Base-by-base conservation (phyloP, 2,329 filamentous ascomycete species). In the Aspergillus caelatus region DNA sequence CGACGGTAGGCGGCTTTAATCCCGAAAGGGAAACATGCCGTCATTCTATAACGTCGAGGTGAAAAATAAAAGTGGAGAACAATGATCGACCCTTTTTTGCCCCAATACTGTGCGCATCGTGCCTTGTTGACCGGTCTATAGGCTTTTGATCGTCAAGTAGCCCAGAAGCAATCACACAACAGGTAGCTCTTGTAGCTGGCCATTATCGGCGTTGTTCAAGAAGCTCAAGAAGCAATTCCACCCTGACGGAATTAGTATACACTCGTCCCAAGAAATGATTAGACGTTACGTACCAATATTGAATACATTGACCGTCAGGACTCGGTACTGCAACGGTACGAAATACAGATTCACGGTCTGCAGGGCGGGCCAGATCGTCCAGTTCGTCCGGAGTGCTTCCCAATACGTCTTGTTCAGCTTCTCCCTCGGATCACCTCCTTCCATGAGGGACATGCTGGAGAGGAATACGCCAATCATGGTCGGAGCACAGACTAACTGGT, bases 211-310 rank as follows among this genome's bases (percentile, higher is more conserved):
- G 53, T 55, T 67, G 56, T 65, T 67, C 21, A 66, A 36, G 14
- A 66, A 60, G 36, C 66, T 67, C 62, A 68, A 46, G 39, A 68
- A 68, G 52, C 66, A 68, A 61, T 67, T 68, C 64, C 66, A 68
- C 2, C 66, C 66, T 67, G 34, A 7, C 16, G 0, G 28, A 0
- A 28, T 62, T 34, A 64, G 62, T 28, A 48, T 9, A 23, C 21
- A n/a, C 30, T 11, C 4, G n/a, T 9, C n/a, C 34, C 32, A 5
- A 3, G 16, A 6, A 16, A 16, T 1, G n/a, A 4, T 1, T 11
- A 9, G 45, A 41, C 3, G n/a, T 2, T 2, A 48, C 63, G 59
- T 65, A 67, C 65, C 65, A 45, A 67, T 65, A 43, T 65, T 68
- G 11, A 67, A 56, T 16, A 67, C 57, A 36, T 68, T 68, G 0